phyloP scores from a whole-genome alignment of 2,329 filamentous ascomycete genomes.

The Remersonia thermophila region DNA sequence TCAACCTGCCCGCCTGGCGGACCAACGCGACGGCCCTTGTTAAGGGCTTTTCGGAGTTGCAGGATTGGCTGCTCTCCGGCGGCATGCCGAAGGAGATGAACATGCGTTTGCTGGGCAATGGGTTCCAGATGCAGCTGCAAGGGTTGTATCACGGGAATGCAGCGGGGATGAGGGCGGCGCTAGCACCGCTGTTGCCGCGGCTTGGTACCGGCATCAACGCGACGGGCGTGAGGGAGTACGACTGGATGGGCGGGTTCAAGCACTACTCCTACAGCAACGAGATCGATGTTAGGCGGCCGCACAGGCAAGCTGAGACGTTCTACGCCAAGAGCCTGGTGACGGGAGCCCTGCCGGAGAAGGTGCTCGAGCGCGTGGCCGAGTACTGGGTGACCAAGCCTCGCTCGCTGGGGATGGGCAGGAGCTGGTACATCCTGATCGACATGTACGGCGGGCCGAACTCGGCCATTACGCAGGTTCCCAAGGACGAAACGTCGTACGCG shows the following conservation, averaged over 20 bases:
- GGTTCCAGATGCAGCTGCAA: conserved; percentile 17
- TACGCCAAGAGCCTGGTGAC: conserved; percentile 21
- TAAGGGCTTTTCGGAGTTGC: conserved; percentile 16
- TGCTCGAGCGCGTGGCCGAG: conserved; percentile 16
- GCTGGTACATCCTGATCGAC: conserved; percentile 26
- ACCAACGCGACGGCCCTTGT: conserved; percentile 13
- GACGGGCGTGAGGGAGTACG: conserved; percentile 13
- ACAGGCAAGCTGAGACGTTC: conserved; percentile 20
- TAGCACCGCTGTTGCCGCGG: conserved; percentile 14
- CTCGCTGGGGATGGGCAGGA: conserved; percentile 14
- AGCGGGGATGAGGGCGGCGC: conserved; percentile 10
- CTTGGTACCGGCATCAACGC: conserved; percentile 11
- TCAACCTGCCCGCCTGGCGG: conserved; percentile 15
- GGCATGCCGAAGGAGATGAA: conserved; percentile 20
- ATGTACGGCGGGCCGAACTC: conserved; percentile 26
- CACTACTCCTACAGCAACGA: conserved; percentile 22
- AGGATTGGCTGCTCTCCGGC: conserved; percentile 17
- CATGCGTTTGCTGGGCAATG: conserved; percentile 19
- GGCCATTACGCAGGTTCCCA: conserved; percentile 21
- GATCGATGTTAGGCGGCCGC: conserved; percentile 18
- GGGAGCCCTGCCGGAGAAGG: conserved; percentile 15
- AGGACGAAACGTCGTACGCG: conserved; percentile 24
- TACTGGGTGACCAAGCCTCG: conserved; percentile 18
- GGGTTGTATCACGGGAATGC: conserved; percentile 19
- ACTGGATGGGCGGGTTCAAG: conserved; percentile 20